Conservation (phyloP, 257 asterid genomes). For the Leptodermis oblonga region DNA sequence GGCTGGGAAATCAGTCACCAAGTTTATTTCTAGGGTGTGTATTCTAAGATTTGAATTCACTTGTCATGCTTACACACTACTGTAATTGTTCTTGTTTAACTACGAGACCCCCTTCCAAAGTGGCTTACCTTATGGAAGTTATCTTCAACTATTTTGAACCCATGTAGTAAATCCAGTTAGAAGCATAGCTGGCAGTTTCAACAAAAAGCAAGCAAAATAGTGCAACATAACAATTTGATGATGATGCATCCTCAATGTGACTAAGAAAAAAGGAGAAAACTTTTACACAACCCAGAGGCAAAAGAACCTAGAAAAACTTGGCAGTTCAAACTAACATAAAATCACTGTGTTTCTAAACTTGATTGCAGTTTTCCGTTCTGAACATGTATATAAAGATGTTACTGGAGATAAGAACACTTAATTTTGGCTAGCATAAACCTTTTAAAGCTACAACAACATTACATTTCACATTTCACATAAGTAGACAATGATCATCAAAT, state of each 20-base stretch:
- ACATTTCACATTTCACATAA: not conserved
- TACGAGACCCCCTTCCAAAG: not conserved
- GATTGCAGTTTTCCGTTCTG: not conserved
- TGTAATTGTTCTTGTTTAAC: not conserved
- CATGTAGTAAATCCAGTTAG: not conserved
- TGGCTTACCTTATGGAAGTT: not conserved
- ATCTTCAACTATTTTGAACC: not conserved
- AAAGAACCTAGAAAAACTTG: not conserved
- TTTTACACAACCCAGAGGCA: not conserved
- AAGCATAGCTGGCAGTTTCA: not conserved
- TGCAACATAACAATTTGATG: not conserved
- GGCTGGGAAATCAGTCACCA: too few relatives aligned
- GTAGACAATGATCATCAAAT: not conserved
- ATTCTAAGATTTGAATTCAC: too few relatives aligned
- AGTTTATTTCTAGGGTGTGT: too few relatives aligned
- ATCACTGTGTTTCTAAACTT: slow-evolving; percentile 6
- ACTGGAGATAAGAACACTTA: not conserved
- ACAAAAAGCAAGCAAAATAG: not conserved
- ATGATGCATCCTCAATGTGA: not conserved
- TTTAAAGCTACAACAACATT: not conserved
- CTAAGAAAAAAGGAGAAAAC: not conserved
- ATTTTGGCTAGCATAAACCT: not conserved
- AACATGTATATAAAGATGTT: not conserved
- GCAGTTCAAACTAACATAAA: not conserved
- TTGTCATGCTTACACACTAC: not conserved